phyloP scores from a whole-genome alignment of 768 basidiomycete species.

The Collybia sordida region DNA sequence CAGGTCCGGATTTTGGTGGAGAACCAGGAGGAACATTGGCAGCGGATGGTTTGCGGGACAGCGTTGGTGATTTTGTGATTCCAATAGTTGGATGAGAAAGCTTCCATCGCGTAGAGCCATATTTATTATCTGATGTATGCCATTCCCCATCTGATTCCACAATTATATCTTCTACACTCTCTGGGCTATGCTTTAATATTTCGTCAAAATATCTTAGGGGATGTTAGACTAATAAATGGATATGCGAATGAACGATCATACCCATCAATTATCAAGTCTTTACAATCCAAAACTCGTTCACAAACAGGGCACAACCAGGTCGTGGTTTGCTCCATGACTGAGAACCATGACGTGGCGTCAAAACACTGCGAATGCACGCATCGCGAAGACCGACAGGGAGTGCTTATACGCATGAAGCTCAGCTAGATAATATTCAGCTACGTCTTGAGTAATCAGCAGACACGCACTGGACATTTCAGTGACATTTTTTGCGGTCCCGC shows the following conservation, averaged over 20 bases:
- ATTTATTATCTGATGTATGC: constrained; percentile 90
- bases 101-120: constrained; percentile 73
- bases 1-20: constrained; percentile 22
- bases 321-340: constrained; percentile 94
- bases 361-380: constrained; percentile 96
- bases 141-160: constrained; percentile 95
- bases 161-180: constrained; percentile 86
- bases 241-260: constrained; percentile 31
- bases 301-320: constrained; percentile 96
- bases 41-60: constrained; percentile 29
- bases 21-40: constrained; percentile 18
- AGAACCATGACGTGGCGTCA: constrained; percentile 92
- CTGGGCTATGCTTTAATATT: constrained; percentile 76
- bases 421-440: constrained; percentile 45
- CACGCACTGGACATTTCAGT: constrained; percentile 87
- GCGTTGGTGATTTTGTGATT: constrained; percentile 19
- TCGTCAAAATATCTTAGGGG: constrained; percentile 79
- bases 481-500: constrained; percentile 90
- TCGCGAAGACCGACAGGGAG: constrained; percentile 81
- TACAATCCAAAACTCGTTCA: constrained; percentile 71
- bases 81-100: constrained; percentile 40
- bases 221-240: not conserved
- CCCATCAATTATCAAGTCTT: constrained; percentile 93
- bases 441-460: not conserved
- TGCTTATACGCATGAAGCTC: constrained; percentile 81